Evolutionary conservation across 352 stramenopile species (phyloP), one percentile per base, ranked within the genome.

Genomic region (Pythium insidiosum): DNA sequence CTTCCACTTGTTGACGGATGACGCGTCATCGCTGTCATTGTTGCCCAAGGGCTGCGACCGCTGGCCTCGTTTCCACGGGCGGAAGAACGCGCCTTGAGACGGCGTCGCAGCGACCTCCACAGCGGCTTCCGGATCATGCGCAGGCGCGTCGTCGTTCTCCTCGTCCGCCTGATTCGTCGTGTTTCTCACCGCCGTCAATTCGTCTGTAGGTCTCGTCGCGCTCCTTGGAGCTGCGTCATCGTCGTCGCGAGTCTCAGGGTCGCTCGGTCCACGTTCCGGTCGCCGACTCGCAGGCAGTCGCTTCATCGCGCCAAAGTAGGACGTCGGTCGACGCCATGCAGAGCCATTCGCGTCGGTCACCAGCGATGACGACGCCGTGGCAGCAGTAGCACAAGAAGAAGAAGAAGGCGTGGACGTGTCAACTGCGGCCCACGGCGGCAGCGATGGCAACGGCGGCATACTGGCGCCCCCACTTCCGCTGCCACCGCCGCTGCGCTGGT

Each of bases 1-100:
- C 52, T 80, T 84, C 75, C 75, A 88, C 42, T 88, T 88, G 56
- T 88, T 88, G 12, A 39, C 36, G 2, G 52, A 45, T 16, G 47
- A 18, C 13, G 34, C 37, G 4, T 36, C 47, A 10, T 34, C 45
- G 20, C 35, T 45, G 1, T 47, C 39, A 18, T 50, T 53, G 16
- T 34, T 34, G 13, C 46, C 37, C 15, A 18, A 10, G 44, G 21
- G 25, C 18, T 30, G 26, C 37, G 20, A n/a, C 22, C 20, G 20
- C 24, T 58, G 10, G 30, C 43, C 16, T 42, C 56, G 24, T 67
- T 83, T 85, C 73, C 73, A 85, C 4, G 65, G 56, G 0, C 65
- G 67, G 29, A 85, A 81, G 43, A 69, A 85, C 16, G 68, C 68
- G 7, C 61, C 61, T 7, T 56, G 44, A 1, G 61, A 43, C 5